Base-by-base conservation (phyloP, 2,329 filamentous ascomycete species). In the Pseudopithomyces maydicus region DNA sequence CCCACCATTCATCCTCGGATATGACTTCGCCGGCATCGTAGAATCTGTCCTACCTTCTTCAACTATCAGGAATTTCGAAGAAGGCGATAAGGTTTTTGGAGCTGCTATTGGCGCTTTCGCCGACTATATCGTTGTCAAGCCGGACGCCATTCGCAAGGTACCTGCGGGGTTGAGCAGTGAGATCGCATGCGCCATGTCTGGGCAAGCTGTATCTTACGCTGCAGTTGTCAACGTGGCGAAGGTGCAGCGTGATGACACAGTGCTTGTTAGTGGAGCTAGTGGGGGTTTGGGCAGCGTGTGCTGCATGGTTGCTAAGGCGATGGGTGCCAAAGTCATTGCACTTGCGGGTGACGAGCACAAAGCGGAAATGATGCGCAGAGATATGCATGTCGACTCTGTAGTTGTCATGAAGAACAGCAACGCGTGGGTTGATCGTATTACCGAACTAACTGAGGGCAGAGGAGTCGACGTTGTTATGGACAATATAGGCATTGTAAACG, bases 21-120 rank as follows among this genome's bases (percentile, higher is more conserved):
- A 83, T n/a, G 85, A 88, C 66, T 88, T 87, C 64, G 77, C 84
- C 1, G 85, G 85, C n/a, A 74, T 80, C 2, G 75, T 88, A 1
- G 46, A 23, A 7, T 57, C 80, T 33, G 72, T 72, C 2, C 67
- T 78, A 0, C 77, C 80, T 0, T 19, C 68, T 5, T 39, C 52
- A 14, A 68, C 66, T 0, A 56, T 17, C 19, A 12, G 7, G 15
- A 17, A 59, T 0, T 80, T 83, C 56, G 67, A 67, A 20, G 73
- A 73, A 3, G 84, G 84, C 6, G 80, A 84, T 43, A 73, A 77
- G 15, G 83, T 88, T 23, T 87, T 85, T 63, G 85, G 85, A 8
- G 75, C 79, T 12, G 63, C 70, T 2, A 71, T 80, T 1, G 85
- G 85, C 15, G 79, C 82, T 0, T 87, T 83, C 60, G 80, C 82